phyloP scores from a whole-genome alignment of 164 flowering plant genomes.

The Taxillus chinensis region DNA sequence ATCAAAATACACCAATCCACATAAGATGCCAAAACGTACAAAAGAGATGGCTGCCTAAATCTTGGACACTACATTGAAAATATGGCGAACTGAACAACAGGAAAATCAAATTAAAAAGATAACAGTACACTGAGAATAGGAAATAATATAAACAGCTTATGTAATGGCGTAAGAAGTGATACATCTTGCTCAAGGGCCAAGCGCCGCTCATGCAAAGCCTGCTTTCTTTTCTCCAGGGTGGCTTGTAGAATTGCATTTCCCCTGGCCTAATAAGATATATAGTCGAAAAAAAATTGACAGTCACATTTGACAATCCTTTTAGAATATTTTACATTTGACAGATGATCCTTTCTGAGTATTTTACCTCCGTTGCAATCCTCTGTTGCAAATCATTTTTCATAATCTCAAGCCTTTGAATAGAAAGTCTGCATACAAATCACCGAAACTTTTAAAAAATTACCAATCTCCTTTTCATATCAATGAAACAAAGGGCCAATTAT shows the following conservation, averaged over 20 bases:
- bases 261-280: constrained; percentile 49
- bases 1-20: too few species aligned
- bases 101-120: background rate
- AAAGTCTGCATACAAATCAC: constrained; percentile 52
- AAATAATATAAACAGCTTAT: background rate
- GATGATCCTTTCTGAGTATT: background rate
- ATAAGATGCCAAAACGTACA: too few species aligned
- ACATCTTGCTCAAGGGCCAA: constrained; percentile 99
- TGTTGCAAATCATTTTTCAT: constrained; percentile 87
- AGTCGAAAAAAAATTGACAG: background rate
- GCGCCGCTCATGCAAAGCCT: constrained; percentile 97
- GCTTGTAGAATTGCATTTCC: constrained; percentile 97
- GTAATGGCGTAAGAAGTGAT: constrained; percentile 8
- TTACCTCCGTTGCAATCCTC: constrained; percentile 96
- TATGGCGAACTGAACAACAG: background rate
- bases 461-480: too few species aligned
- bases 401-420: constrained; percentile 91
- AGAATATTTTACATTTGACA: background rate
- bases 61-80: too few species aligned
- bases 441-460: background rate
- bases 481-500: too few species aligned
- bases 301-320: background rate
- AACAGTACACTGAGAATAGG: background rate
- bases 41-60: too few species aligned
- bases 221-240: constrained; percentile 96